Base-by-base conservation (phyloP, 345 rosid species). In the Acer saccharum region DNA sequence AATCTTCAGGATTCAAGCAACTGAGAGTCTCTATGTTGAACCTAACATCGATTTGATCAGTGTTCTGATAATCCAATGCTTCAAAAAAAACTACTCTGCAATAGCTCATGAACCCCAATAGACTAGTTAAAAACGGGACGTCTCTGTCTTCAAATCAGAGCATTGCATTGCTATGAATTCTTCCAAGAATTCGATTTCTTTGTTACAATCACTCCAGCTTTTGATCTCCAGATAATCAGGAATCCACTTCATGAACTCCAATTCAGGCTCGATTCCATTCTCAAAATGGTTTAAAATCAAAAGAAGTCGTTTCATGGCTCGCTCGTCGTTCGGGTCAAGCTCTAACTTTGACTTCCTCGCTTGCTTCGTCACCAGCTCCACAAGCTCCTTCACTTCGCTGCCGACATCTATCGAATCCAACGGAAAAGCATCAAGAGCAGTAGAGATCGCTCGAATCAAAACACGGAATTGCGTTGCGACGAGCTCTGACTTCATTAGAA, bases 1-100 rank as follows among this genome's bases (percentile, higher is more conserved):
- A 90, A 82, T 94, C 98, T 69, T 91, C 95, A 4, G 85, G 86
- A 66, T 90, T 91, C 72, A 94, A 74, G 83, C 88, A 87, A 50
- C 79, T 83, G 17, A 83, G 81, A 10, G 79, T 86, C 78, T 88
- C 96, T 71, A 69, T n/a, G 55, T 35, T 84, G 77, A 71, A 55
- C 21, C 81, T 78, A 0, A 17, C 83, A 5, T 81, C 84, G 3
- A 60, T 80, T 61, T 57, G 88, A 57, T 80, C 87, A 7, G 48
- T 50, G 68, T 29, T 78, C 71, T 75, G 79, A 67, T 65, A 57
- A 73, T 85, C 77, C 72, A 78, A 27, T 21, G 84, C 52, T 52
- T 87, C 86, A 69, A 89, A 88, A 54, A 94, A 72, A 20, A 90
- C 90, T 32, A 86, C 97, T 63, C 98, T 84, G 81, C 86, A 88